Conservation (phyloP, 106 monocot species). For the Posidonia australis region DNA sequence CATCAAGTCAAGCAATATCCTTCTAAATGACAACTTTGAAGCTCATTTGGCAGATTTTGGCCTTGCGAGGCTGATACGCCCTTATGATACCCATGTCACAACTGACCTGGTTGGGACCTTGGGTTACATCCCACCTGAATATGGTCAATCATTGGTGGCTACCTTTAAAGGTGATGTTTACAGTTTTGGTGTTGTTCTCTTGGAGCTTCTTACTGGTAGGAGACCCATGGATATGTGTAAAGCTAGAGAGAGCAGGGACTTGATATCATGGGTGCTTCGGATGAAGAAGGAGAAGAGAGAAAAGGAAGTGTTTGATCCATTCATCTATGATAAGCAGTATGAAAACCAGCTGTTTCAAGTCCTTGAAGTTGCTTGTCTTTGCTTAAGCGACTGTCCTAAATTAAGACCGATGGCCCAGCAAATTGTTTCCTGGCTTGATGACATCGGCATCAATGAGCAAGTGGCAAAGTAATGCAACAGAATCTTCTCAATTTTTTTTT, state of each 20-base stretch:
- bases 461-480: neutral
- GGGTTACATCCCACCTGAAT: slow-evolving; percentile 16
- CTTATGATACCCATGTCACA: slow-evolving; percentile 14
- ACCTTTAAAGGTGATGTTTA: slow-evolving; percentile 15
- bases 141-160: slow-evolving; percentile 9
- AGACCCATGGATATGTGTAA: slow-evolving; percentile 16
- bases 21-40: slow-evolving; percentile 43
- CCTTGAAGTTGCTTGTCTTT: slow-evolving; percentile 10
- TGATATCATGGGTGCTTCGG: slow-evolving; percentile 7
- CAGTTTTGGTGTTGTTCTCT: slow-evolving; percentile 15
- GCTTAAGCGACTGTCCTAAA: slow-evolving; percentile 10
- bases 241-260: slow-evolving; percentile 7
- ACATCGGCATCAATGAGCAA: neutral
- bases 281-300: slow-evolving; percentile 15
- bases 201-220: slow-evolving; percentile 17
- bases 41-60: slow-evolving; percentile 69
- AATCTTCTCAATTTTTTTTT: neutral
- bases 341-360: slow-evolving; percentile 2
- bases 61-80: slow-evolving; percentile 9
- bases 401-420: slow-evolving; percentile 2
- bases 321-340: slow-evolving; percentile 7
- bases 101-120: slow-evolving; percentile 16
- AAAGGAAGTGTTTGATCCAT: slow-evolving; percentile 7
- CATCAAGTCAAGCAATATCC: slow-evolving; percentile 76
- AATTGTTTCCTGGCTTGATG: slow-evolving; percentile 11